Conservation (phyloP, 2,329 filamentous ascomycete species). For the Penicillium glabrum region DNA sequence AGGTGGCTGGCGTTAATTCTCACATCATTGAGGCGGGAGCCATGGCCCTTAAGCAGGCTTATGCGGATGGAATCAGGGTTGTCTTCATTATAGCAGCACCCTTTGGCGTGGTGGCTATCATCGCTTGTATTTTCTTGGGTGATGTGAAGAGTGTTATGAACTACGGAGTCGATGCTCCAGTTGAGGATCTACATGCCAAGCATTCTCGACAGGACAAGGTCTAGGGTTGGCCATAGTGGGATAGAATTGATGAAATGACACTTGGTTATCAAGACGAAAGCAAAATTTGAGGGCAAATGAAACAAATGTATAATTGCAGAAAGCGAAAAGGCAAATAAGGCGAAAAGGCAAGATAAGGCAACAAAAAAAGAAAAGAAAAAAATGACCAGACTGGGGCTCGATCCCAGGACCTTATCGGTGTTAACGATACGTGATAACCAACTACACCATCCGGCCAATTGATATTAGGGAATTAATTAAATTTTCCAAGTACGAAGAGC, state of each 20-base stretch:
- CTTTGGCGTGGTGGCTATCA: slow-evolving; percentile 5
- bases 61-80: slow-evolving; percentile 6
- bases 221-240: too few relatives aligned
- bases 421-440: slow-evolving; percentile 40
- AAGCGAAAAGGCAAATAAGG: too few relatives aligned
- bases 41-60: slow-evolving; percentile 3
- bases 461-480: neutral
- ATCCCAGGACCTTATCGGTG: slow-evolving; percentile 37
- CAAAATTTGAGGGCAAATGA: too few relatives aligned
- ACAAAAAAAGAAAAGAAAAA: too few relatives aligned
- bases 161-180: slow-evolving; percentile 6
- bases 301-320: too few relatives aligned
- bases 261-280: too few relatives aligned
- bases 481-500: too few relatives aligned
- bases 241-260: too few relatives aligned
- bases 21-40: neutral
- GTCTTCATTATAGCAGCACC: slow-evolving; percentile 11
- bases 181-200: slow-evolving; percentile 5
- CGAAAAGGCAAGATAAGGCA: too few relatives aligned
- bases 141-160: slow-evolving; percentile 6
- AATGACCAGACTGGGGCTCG: slow-evolving; percentile 26
- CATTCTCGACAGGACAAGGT: too few relatives aligned
- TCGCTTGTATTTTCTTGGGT: slow-evolving; percentile 6
- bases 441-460: slow-evolving; percentile 34
- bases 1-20: neutral